These are phyloP conservation scores for Rhodomyrtus psidioides DNA, from an alignment of 441 rosid species.

Conservation along the genomic window DNA sequence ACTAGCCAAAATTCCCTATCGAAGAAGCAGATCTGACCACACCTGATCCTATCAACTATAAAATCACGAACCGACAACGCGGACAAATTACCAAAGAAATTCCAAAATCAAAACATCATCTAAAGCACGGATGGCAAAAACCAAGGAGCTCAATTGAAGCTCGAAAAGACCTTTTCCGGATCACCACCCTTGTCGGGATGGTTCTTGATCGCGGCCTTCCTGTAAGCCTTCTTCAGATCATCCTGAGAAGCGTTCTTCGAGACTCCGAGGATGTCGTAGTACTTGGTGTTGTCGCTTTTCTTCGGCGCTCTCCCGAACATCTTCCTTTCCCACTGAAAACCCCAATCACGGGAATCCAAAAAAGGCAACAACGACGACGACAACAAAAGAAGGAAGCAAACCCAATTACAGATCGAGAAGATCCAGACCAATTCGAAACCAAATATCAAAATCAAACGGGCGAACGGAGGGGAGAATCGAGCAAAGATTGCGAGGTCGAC, in stretches of 20 bases:
- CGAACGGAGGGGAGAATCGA: neutral
- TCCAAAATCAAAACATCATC: neutral
- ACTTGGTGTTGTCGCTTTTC: slow-evolving; percentile 62
- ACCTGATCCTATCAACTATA: neutral
- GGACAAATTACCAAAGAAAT: neutral
- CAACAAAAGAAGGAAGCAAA: neutral
- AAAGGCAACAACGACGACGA: neutral
- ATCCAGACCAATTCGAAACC: neutral
- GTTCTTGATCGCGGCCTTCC: slow-evolving; percentile 84
- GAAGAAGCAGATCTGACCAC: neutral
- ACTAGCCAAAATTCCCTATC: neutral
- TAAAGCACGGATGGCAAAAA: neutral
- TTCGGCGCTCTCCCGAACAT: slow-evolving; percentile 72
- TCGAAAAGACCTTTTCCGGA: slow-evolving; percentile 56
- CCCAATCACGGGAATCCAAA: neutral
- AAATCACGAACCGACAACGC: neutral
- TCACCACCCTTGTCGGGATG: slow-evolving; percentile 95
- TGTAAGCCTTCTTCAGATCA: slow-evolving; percentile 84
- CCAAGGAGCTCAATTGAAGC: neutral
- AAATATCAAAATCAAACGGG: neutral
- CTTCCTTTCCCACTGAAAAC: neutral
- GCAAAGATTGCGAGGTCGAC: neutral
- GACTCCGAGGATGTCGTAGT: slow-evolving; percentile 61
- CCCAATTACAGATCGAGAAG: neutral
- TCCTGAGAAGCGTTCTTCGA: slow-evolving; percentile 58